Evolutionary conservation across 2,329 filamentous ascomycete genomes (phyloP), one percentile per base, ranked within the genome.

Genomic region (Blumeria hordei): DNA sequence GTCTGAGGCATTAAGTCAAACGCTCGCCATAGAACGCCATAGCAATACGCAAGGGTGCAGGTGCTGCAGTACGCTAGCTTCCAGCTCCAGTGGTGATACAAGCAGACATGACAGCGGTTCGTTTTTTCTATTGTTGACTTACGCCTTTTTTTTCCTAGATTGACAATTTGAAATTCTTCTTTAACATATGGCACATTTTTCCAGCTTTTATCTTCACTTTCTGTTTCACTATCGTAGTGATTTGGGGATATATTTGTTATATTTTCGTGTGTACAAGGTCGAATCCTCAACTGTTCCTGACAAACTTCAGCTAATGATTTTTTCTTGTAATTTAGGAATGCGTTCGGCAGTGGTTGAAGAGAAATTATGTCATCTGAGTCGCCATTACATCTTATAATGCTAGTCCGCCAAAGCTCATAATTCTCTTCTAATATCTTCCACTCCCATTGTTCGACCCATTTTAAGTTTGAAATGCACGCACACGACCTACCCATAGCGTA

Each of bases 401-500:
- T 78, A 16, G 76, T 74, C 41, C 88, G 78, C 87, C 90, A 98
- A 2, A 70, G 70, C 59, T 94, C 88, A 65, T 96, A 88, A 57
- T 84, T 83, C 53, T 79, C 72, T 0, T 79, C 72, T 10, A 98
- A 72, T 12, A 88, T 79, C 44, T 78, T 74, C 88, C 88, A 96
- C 11, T 77, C 71, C 75, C 88, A 95, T 65, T 96, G 92, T 65
- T 98, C 88, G 53, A 86, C 87, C 88, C 90, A 98, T 58, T 77
- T 79, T 10, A 94, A 75, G 10, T 80, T 80, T 3, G 88, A 94
- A 53, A 94, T 76, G 64, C 92, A 98, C 3, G 77, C 78, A 65
- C 92, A 98, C 49, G 88, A 94, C 54, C 92, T 79, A 21, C 92
- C 92, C 84, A 96, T 94, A n/a, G 81, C 84, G 64, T 94, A 98